These are phyloP conservation scores for Furcasterigmium sp. DNA, from an alignment of 2,329 filamentous ascomycete species.

Conservation along the genomic window DNA sequence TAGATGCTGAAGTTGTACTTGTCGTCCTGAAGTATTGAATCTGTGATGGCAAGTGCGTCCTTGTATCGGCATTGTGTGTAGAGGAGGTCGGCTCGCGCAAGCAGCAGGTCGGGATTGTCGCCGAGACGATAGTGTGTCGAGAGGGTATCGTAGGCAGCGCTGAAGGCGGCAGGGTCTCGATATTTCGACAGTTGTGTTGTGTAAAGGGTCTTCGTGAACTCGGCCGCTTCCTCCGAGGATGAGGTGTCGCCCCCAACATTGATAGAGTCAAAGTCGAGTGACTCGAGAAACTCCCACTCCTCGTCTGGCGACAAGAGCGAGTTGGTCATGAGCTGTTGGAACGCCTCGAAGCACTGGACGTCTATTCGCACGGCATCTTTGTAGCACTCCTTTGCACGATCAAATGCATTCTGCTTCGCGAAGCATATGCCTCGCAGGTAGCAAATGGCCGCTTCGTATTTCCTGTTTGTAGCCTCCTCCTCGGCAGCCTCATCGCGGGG, in stretches of 20 bases:
- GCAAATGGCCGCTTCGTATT: conserved; percentile 96
- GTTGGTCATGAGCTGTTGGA: conserved; percentile 97
- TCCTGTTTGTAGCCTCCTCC: conserved; percentile 69
- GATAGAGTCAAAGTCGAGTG: conserved; percentile 84
- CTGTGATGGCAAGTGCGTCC: conserved; percentile 79
- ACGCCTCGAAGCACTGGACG: conserved; percentile 96
- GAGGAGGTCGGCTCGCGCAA: conserved; percentile 83
- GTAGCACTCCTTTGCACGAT: conserved; percentile 96
- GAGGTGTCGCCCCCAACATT: conserved; percentile 59
- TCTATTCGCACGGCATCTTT: conserved; percentile 96
- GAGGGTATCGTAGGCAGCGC: conserved; percentile 80
- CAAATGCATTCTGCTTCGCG: conserved; percentile 95
- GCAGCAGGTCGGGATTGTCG: conserved; percentile 81
- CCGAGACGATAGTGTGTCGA: conserved; percentile 89
- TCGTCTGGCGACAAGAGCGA: conserved; percentile 84
- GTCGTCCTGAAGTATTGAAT: conserved; percentile 74
- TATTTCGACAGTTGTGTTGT: conserved; percentile 95
- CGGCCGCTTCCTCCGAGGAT: conserved; percentile 76
- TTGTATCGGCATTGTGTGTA: conserved; percentile 94
- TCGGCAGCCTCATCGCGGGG: conserved; percentile 33
- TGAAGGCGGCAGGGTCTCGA: conserved; percentile 77
- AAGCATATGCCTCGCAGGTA: conserved; percentile 91
- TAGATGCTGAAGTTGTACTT: conserved; percentile 87
- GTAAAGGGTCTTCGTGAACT: conserved; percentile 95
- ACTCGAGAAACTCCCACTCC: conserved; percentile 84